Evolutionary conservation across 345 rosid genomes (phyloP).

Genomic region (Excoecaria cochinchinensis): DNA sequence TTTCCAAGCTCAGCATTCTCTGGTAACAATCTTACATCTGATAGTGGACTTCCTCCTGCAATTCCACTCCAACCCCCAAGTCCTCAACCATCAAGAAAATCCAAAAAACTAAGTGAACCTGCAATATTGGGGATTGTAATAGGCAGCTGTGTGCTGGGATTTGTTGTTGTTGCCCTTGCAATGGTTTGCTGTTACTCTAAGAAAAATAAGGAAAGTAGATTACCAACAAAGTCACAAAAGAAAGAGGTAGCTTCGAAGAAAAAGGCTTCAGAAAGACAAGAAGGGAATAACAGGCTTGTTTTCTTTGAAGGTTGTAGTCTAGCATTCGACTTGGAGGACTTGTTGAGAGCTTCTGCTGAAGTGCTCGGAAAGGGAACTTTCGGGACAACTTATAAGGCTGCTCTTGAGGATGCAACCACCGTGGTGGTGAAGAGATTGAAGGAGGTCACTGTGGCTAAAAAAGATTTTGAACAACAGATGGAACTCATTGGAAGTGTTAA

Average conservation of each 20-base stretch:
- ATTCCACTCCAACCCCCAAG: constrained; percentile 26
- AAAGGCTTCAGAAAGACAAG: constrained; percentile 11
- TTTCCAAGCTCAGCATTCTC: constrained; percentile 28
- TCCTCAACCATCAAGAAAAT: constrained; percentile 21
- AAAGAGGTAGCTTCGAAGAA: constrained; percentile 21
- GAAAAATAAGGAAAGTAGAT: constrained; percentile 5
- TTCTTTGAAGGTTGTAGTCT: constrained; percentile 35
- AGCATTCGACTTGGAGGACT: constrained; percentile 38
- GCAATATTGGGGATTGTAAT: constrained; percentile 30
- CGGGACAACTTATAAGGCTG: constrained; percentile 35
- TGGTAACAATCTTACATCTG: constrained; percentile 26
- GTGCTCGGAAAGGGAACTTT: constrained; percentile 35
- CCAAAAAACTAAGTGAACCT: constrained; percentile 16
- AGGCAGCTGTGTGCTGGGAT: constrained; percentile 21
- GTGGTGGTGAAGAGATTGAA: constrained; percentile 36
- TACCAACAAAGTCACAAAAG: constrained; percentile 17
- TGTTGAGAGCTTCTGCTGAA: constrained; percentile 37
- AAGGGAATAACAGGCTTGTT: constrained; percentile 24
- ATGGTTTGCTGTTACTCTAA: constrained; percentile 23
- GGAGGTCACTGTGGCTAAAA: constrained; percentile 21
- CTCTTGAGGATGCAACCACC: constrained; percentile 32
- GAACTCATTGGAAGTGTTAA: constrained; percentile 23
- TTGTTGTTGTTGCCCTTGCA: constrained; percentile 18
- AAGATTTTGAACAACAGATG: constrained; percentile 33
- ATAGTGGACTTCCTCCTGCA: constrained; percentile 25